Percentiles rank a stretch among this genome's conserved stretches.
Evolutionary conservation across 768 basidiomycete genomes (phyloP).

Genomic region (Hysterangium stoloniferum): DNA sequence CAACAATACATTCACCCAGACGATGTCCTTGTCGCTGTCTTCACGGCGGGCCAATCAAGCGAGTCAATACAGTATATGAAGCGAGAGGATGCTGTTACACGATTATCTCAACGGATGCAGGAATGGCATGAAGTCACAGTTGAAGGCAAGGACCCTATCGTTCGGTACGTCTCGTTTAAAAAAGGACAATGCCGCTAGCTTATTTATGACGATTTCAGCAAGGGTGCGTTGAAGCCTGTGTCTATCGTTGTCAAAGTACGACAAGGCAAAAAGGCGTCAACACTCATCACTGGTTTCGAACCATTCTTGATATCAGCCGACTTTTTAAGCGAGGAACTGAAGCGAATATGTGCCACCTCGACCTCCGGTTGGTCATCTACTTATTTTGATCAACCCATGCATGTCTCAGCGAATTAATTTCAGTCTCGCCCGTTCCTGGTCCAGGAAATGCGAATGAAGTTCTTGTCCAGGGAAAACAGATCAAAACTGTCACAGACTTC

Average conservation of each 20-base stretch:
- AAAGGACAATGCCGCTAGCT: neutral
- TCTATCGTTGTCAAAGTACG: conserved; percentile 61
- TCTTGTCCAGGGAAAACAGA: conserved; percentile 81
- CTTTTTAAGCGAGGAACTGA: conserved; percentile 70
- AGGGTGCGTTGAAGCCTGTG: conserved; percentile 68
- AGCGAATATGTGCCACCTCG: conserved; percentile 68
- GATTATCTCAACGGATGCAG: conserved; percentile 63
- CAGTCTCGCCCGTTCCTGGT: conserved; percentile 56
- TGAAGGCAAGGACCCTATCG: conserved; percentile 46
- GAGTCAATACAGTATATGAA: conserved; percentile 45
- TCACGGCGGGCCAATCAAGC: conserved; percentile 22
- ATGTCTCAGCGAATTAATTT: neutral
- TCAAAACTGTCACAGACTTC: conserved; percentile 55
- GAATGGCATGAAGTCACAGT: conserved; percentile 58
- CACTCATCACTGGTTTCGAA: conserved; percentile 74
- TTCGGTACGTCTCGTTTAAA: conserved; percentile 41
- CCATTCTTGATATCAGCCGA: conserved; percentile 60
- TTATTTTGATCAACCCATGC: neutral
- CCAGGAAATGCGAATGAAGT: conserved; percentile 56
- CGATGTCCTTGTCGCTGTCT: conserved; percentile 22
- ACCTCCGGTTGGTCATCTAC: conserved; percentile 52
- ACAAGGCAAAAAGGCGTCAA: conserved; percentile 63
- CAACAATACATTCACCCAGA: conserved; percentile 58
- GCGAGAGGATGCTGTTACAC: conserved; percentile 53
- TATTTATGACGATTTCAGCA: conserved; percentile 42